Conservation (phyloP, 2,329 filamentous ascomycete genomes). For the Clonostachys chloroleuca region DNA sequence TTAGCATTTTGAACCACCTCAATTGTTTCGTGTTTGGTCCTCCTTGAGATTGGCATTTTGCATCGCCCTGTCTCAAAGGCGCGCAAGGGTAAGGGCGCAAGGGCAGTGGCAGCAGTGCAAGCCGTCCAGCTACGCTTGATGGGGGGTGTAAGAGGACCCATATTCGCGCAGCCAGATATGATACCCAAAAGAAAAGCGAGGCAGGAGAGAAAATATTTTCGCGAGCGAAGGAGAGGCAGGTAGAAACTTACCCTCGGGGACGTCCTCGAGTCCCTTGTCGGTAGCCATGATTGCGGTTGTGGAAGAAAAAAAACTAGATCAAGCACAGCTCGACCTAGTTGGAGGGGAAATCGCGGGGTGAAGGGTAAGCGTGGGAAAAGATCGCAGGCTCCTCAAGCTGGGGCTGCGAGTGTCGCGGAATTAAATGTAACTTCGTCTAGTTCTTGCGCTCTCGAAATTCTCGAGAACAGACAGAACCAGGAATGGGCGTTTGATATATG, state of each 20-base stretch:
- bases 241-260: slow-evolving; percentile 78
- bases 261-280: slow-evolving; percentile 97
- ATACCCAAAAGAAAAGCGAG: too few species aligned
- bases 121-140: too few species aligned
- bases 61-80: too few species aligned
- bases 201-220: background rate
- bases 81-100: too few species aligned
- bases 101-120: too few species aligned
- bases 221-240: background rate
- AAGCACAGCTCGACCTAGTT: slow-evolving; percentile 75
- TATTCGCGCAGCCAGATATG: too few species aligned
- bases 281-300: slow-evolving; percentile 93
- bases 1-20: too few species aligned
- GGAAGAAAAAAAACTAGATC: slow-evolving; percentile 57
- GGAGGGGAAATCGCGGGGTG: slow-evolving; percentile 34
- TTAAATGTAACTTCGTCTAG: slow-evolving; percentile 31
- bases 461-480: slow-evolving; percentile 37
- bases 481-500: slow-evolving; percentile 24
- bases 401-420: slow-evolving; percentile 22
- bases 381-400: slow-evolving; percentile 26
- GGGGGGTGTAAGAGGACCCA: too few species aligned
- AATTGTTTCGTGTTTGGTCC: too few species aligned
- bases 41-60: too few species aligned
- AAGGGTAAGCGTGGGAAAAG: slow-evolving; percentile 23
- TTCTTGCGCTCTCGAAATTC: slow-evolving; percentile 40